A percentile compares a stretch with the other conserved stretches of the same genome.
phyloP scores from a whole-genome alignment of 352 stramenopile species.

The Globisporangium cylindrosporum region DNA sequence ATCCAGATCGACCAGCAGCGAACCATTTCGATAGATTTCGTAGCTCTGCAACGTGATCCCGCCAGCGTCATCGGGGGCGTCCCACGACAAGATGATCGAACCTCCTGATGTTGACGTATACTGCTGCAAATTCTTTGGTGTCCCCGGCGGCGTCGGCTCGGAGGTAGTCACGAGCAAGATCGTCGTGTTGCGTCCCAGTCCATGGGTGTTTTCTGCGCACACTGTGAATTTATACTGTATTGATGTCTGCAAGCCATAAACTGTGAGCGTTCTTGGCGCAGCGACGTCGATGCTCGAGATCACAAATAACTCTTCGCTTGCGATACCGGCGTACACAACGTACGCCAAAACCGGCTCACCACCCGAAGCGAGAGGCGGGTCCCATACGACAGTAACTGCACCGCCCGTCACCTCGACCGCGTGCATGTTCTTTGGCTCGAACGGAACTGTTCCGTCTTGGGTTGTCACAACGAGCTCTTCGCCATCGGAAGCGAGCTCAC shows the following conservation, averaged over 20 bases:
- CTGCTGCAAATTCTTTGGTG: slow-evolving; percentile 33
- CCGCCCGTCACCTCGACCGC: slow-evolving; percentile 31
- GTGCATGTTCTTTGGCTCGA: slow-evolving; percentile 37
- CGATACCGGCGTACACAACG: slow-evolving; percentile 22
- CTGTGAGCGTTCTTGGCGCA: slow-evolving; percentile 11
- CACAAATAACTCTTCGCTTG: slow-evolving; percentile 9
- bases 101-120: slow-evolving; percentile 34
- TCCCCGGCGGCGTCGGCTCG: slow-evolving; percentile 23
- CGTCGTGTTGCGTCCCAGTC: slow-evolving; percentile 33
- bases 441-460: slow-evolving; percentile 32
- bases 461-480: slow-evolving; percentile 39
- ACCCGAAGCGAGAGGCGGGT: slow-evolving; percentile 37
- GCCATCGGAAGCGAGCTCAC: slow-evolving; percentile 24
- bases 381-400: slow-evolving; percentile 41
- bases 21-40: slow-evolving; percentile 33
- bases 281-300: slow-evolving; percentile 16
- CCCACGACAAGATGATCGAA: slow-evolving; percentile 36
- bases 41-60: slow-evolving; percentile 39
- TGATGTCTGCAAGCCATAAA: slow-evolving; percentile 28
- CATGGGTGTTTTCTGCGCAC: slow-evolving; percentile 35
- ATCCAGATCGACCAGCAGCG: slow-evolving; percentile 11
- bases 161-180: slow-evolving; percentile 30
- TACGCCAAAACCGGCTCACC: slow-evolving; percentile 32
- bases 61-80: slow-evolving; percentile 34
- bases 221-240: slow-evolving; percentile 36